Percentiles rank a stretch among this genome's conserved stretches.
Evolutionary conservation across 192 early-diverging fungal species (phyloP).

Genomic region (Coemansia pectinata): DNA sequence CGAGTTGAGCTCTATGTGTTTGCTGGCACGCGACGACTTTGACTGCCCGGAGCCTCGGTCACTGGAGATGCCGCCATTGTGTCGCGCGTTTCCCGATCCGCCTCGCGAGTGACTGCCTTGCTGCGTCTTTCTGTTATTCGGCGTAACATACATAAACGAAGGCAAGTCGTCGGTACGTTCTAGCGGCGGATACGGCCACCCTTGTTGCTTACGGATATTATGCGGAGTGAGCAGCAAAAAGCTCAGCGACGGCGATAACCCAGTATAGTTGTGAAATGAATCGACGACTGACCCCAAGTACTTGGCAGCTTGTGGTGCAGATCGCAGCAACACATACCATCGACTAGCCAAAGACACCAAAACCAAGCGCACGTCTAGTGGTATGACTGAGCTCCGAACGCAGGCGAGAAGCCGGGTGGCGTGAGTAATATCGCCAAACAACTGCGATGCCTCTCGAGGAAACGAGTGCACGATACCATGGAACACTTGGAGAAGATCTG

Average conservation of each 20-base stretch:
- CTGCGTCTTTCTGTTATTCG: background rate
- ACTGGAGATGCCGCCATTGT: background rate
- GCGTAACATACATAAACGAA: constrained; percentile 5
- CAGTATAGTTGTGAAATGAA: constrained; percentile 10
- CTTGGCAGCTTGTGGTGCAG: background rate
- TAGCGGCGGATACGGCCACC: constrained; percentile 22
- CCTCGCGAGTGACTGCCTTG: background rate
- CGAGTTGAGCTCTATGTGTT: background rate
- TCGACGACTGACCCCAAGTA: constrained; percentile 26
- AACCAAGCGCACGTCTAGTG: constrained; percentile 22
- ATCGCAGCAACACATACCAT: constrained; percentile 20
- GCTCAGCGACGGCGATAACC: constrained; percentile 1
- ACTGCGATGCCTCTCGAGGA: constrained; percentile 14
- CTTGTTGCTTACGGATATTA: constrained; percentile 4
- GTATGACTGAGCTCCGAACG: constrained; percentile 1
- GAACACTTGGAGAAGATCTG: constrained; percentile 21
- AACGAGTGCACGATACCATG: constrained; percentile 26
- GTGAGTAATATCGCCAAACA: constrained; percentile 1
- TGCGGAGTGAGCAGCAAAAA: constrained; percentile 15
- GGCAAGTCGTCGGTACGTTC: background rate
- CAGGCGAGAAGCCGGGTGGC: constrained; percentile 12
- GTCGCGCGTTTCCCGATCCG: background rate
- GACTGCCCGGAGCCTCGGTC: constrained; percentile 1
- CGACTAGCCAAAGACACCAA: constrained; percentile 17
- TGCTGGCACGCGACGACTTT: background rate